Evolutionary conservation across 129 eudicot genomes (phyloP), one percentile per base, ranked within the genome.

Genomic region (Lactuca saligna): DNA sequence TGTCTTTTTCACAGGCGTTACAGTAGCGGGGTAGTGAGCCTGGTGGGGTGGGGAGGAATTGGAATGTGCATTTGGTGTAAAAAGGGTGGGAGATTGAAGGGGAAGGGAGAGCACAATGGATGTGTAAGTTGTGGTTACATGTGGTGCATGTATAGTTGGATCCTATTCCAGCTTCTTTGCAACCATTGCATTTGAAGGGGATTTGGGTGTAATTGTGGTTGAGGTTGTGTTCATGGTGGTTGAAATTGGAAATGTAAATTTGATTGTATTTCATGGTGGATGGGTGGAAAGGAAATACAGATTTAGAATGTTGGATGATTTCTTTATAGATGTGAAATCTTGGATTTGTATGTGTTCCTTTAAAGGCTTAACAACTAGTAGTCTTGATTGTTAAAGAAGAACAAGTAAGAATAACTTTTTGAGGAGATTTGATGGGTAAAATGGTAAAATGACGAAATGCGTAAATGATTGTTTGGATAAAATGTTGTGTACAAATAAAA

Each of bases 111-210:
- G 96, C 97, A 46, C 97, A 91, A 63, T 88, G 93, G 46, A 72
- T 73, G 68, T 91, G 97, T 13, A 91, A 81, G 71, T 88, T 93
- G 16, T 79, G 81, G 73, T 88, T 81, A 64, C 96, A 91, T 29
- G 48, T 60, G 73, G 17, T 69, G 82, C 97, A 91, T 71, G 68
- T 91, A 82, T 91, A 88, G 65, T 77, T 59, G 14, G 94, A 86
- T 9, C 97, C 97, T 31, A 91, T 86, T 15, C 97, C 97, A 12
- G 85, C 82, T 74, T 91, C 97, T 39, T 86, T 86, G 84, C 97
- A 91, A 12, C 97, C 97, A 55, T 91, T 94, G 17, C 97, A 91
- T 66, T 84, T 83, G 88, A 91, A 91, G 0, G 97, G 97, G 37
- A 70, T 20, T 72, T 83, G 80, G 49, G 96, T 54, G 86, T 83